Evolutionary conservation across 371 early-diverging fungal genomes (phyloP).

Genomic region (Lichtheimia corymbifera): DNA sequence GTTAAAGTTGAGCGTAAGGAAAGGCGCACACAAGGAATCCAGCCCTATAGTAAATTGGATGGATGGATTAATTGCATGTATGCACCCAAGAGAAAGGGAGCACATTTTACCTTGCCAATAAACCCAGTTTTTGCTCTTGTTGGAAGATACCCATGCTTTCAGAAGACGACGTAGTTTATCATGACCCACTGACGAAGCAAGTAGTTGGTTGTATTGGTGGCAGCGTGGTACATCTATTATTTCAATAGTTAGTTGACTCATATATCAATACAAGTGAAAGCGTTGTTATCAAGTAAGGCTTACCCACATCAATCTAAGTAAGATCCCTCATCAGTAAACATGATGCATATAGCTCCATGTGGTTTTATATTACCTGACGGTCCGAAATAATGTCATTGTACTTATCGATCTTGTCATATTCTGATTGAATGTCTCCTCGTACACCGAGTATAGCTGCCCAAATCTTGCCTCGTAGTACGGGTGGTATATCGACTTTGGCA

Average conservation of each 20-base stretch:
- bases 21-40: constrained; percentile 81
- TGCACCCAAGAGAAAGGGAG: background rate
- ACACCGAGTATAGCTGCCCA: constrained; percentile 83
- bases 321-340: background rate
- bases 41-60: constrained; percentile 48
- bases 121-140: constrained; percentile 53
- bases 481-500: constrained; percentile 76
- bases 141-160: constrained; percentile 71
- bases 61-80: background rate
- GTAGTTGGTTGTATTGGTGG: constrained; percentile 79
- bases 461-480: constrained; percentile 67
- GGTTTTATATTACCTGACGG: constrained; percentile 48
- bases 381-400: constrained; percentile 54
- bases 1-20: constrained; percentile 72
- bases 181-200: constrained; percentile 75
- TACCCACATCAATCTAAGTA: constrained; percentile 58
- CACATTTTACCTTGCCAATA: constrained; percentile 83
- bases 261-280: too few species aligned
- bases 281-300: background rate
- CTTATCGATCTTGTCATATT: constrained; percentile 63
- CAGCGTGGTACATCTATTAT: constrained; percentile 79
- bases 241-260: too few species aligned
- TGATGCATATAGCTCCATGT: constrained; percentile 7
- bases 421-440: constrained; percentile 56
- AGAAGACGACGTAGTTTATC: constrained; percentile 66